Base-by-base conservation (phyloP, 169 alveolate species). In the Plasmodium malariae region DNA sequence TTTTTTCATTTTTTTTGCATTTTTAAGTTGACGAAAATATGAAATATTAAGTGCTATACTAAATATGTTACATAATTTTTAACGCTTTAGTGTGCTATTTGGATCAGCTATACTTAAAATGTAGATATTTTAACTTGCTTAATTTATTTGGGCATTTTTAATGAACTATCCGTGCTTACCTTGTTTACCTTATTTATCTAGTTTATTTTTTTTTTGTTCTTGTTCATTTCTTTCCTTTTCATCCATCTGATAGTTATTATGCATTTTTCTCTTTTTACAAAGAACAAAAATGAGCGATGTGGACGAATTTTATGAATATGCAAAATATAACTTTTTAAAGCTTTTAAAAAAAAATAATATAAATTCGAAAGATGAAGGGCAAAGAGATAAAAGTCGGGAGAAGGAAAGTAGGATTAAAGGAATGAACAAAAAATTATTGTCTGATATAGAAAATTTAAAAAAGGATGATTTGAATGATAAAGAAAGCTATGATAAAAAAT, bases 251-350 rank as follows among this genome's bases (percentile, higher is more conserved):
- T 19, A n/a, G 11, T 19, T 57, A 57, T 21, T 57, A 57, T 0
- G 14, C 11, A 57, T 57, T 21, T 0, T 57, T n/a, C 19, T 57
- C 36, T 57, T 57, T 26, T 21, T 57, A 9, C 11, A n/a, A n/a
- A 11, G 36, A 3, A n/a, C 9, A 43, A 80, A 26, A 69, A 86
- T 86, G 92, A 71, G 92, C 57, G 21, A 86, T 63, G 67, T 70
- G 4, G 92, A 86, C 71, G 92, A 70, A 30, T 86, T 86, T 74
- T 86, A 86, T 54, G 92, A 86, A 70, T 86, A 69, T 63, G 92
- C 92, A 34, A 86, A 65, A 86, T 70, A 86, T 67, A 86, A 86
- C 51, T 86, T 86, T 51, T 72, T 86, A 86, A 86, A 69, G 21
- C 37, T 86, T 51, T 34, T 86, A 21, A 86, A 86, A 14, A 40